Conservation (phyloP, 331 rosid species). For the Pyrus hybrid region DNA sequence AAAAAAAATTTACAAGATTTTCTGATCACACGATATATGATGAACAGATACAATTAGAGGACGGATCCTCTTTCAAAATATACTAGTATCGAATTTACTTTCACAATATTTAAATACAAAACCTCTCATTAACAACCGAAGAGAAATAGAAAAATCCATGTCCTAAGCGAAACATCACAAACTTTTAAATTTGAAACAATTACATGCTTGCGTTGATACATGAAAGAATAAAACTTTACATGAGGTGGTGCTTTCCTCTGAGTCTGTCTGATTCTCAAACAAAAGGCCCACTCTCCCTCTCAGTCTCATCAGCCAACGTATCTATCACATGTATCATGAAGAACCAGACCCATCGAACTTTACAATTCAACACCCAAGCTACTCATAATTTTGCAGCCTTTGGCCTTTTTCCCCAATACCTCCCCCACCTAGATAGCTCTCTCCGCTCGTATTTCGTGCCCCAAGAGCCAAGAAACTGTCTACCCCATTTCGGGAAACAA, state of each 20-base stretch:
- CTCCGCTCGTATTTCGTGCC: slow-evolving; percentile 4
- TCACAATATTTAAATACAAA: no score
- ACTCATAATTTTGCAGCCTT: slow-evolving; percentile 1
- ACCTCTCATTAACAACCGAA: no score
- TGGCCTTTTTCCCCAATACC: neutral
- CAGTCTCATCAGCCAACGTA: neutral
- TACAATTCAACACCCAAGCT: neutral
- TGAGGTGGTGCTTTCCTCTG: neutral
- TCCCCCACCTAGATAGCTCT: neutral
- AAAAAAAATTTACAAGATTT: no score
- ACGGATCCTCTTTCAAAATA: no score
- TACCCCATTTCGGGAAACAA: neutral
- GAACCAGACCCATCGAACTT: neutral
- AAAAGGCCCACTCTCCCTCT: neutral
- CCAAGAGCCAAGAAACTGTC: neutral
- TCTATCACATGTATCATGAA: neutral
- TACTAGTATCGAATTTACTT: no score
- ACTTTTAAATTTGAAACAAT: neutral
- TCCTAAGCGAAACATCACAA: no score
- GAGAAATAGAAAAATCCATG: no score
- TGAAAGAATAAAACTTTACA: neutral
- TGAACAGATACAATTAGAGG: accelerated
- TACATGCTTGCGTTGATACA: neutral
- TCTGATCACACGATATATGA: accelerated
- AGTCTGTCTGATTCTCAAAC: neutral